A percentile compares a stretch with the other conserved stretches of the same genome.
Conservation (phyloP, 1,284 basidiomycete species). For the Erythrobasidium hasegawianum region DNA sequence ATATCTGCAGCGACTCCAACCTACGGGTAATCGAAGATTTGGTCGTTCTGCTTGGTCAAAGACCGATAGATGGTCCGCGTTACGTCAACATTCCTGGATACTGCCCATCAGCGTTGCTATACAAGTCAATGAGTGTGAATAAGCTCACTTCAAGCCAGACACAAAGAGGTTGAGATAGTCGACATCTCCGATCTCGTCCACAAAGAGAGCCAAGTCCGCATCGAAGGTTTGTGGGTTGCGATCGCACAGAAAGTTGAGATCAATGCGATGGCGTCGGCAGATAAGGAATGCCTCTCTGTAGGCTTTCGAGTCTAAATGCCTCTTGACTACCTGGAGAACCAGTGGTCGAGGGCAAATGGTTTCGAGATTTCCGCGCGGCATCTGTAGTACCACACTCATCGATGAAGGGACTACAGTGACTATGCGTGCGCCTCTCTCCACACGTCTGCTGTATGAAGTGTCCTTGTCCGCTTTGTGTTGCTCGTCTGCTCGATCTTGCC, state of each 20-base stretch:
- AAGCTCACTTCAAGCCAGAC: conserved; percentile 73
- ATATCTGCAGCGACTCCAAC: too few species aligned
- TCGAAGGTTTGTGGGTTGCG: conserved; percentile 68
- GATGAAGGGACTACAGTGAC: conserved; percentile 77
- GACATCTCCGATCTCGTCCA: conserved; percentile 80
- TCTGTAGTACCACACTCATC: conserved; percentile 90
- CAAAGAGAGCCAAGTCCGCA: conserved; percentile 61
- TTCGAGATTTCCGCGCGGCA: conserved; percentile 96
- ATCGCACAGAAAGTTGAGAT: conserved; percentile 81
- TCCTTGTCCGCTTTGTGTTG: background rate
- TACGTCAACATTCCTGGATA: conserved; percentile 49
- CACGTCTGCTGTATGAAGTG: conserved; percentile 56
- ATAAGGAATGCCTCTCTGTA: conserved; percentile 84
- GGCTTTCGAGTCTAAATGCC: conserved; percentile 40
- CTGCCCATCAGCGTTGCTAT: background rate
- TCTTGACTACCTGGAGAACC: conserved; percentile 67
- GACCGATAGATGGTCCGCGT: conserved; percentile 49
- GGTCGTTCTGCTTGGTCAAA: conserved; percentile 20
- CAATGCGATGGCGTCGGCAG: conserved; percentile 89
- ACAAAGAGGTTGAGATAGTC: conserved; percentile 93
- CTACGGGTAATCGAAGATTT: background rate
- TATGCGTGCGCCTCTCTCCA: conserved; percentile 81
- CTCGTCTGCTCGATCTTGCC: background rate
- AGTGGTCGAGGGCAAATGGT: conserved; percentile 89
- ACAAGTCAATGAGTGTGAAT: background rate